Evolutionary conservation across 2,329 filamentous ascomycete species (phyloP), one percentile per base, ranked within the genome.

Genomic region (Peltaster fructicola): DNA sequence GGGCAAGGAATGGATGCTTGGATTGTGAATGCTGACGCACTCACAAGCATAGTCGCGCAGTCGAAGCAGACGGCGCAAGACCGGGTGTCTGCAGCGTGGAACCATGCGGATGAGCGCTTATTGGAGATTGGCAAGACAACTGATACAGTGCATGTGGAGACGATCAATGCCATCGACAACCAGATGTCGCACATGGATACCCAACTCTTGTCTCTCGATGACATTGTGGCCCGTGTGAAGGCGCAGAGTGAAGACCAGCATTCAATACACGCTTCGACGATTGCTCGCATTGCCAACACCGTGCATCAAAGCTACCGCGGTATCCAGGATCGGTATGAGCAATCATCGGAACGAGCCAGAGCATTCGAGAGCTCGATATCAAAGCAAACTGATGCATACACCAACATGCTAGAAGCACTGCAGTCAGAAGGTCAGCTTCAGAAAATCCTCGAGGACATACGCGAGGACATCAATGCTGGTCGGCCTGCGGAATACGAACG

Each of bases 121-220:
- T 70, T 63, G n/a, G 73, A 75, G 5, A 85, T 98, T 39, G 79
- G 85, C 38, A 64, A 67, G 6, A 78, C 78, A 0, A 84, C 85
- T 0, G 76, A 78, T 39, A 79, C 79, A 3, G 82, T 95, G 1
- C 84, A 98, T 38, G 75, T 77, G 16, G 78, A 91, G 52, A 93
- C 85, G 0, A 70, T 92, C 15, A 73, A 74, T 5, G 85, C 90
- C 30, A 84, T 95, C 8, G 78, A 85, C 42, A 73, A 77, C 29
- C 88, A 98, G 53, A 78, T 90, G 55, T 65, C 68, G 28, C 79
- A 91, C 37, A 75, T 98, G 44, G 74, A 78, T 32, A 65, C 63
- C n/a, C 81, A 95, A 50, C 84, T 98, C 67, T 68, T 73, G 29
- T 78, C 80, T 1, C 64, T 98, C 6, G 85, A 95, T 41, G 79